phyloP scores from a whole-genome alignment of 768 basidiomycete species.

The Dentipellis fragilis region DNA sequence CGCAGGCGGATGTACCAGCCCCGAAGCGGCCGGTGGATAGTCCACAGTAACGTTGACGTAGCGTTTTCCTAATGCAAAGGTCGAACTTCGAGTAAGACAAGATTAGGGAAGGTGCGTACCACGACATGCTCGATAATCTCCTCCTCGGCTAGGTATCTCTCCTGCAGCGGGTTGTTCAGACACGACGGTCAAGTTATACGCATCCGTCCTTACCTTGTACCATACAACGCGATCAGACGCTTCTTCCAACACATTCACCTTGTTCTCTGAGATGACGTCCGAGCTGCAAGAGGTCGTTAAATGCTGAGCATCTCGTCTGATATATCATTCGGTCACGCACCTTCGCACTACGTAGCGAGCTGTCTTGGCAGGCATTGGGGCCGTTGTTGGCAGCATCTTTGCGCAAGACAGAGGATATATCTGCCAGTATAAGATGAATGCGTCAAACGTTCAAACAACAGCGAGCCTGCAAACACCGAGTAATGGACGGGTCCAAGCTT shows the following conservation, averaged over 20 bases:
- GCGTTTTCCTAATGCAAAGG: conserved; percentile 44
- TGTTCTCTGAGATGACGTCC: conserved; percentile 63
- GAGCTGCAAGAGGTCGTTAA: conserved; percentile 37
- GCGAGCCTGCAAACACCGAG: too few relatives aligned
- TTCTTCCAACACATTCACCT: conserved; percentile 54
- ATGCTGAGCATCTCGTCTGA: not conserved
- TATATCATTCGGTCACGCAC: not conserved
- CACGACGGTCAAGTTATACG: not conserved
- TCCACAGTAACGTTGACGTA: conserved; percentile 60
- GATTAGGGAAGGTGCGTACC: conserved; percentile 28
- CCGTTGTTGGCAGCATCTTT: not conserved
- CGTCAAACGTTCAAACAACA: too few relatives aligned
- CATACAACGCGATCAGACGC: conserved; percentile 49
- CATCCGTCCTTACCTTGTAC: conserved; percentile 49
- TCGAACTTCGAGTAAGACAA: not conserved
- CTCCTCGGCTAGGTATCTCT: conserved; percentile 60
- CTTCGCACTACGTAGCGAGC: not conserved
- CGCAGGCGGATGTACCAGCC: conserved; percentile 82
- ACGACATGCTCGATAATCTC: conserved; percentile 71
- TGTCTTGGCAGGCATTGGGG: not conserved
- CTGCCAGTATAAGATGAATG: too few relatives aligned
- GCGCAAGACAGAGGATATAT: too few relatives aligned
- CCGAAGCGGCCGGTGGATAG: conserved; percentile 66
- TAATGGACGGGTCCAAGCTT: too few relatives aligned
- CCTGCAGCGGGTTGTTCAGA: conserved; percentile 30